Percentiles rank a stretch among this genome's conserved stretches.
These are phyloP conservation scores for Penicillium lividum DNA, from an alignment of 495 filamentous ascomycete species.

Conservation along the genomic window DNA sequence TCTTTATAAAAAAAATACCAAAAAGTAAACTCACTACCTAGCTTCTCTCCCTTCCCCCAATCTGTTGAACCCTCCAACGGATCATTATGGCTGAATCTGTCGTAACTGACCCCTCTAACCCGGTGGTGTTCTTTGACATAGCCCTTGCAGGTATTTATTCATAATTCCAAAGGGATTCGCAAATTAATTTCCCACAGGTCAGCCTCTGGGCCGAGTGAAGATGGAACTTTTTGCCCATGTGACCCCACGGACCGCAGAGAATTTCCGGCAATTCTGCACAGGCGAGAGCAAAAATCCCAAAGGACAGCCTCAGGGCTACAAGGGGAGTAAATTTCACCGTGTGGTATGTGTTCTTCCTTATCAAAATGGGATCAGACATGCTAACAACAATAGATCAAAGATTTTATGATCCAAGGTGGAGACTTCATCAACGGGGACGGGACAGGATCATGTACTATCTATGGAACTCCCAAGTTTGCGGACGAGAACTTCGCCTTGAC, in stretches of 20 bases:
- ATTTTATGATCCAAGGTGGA: conserved; percentile 97
- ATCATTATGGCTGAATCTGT: conserved; percentile 18
- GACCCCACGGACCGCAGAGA: conserved; percentile 88
- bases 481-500: conserved; percentile 87
- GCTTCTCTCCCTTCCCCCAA: not conserved
- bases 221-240: conserved; percentile 89
- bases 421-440: conserved; percentile 96
- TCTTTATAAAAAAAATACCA: not conserved
- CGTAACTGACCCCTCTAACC: conserved; percentile 41
- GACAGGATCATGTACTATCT: conserved; percentile 84
- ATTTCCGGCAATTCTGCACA: conserved; percentile 96
- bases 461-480: conserved; percentile 77
- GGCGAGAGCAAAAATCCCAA: conserved; percentile 82
- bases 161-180: not conserved
- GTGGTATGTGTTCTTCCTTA: conserved; percentile 61
- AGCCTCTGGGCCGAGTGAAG: conserved; percentile 87
- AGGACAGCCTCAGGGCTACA: conserved; percentile 89
- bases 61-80: not conserved
- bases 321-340: conserved; percentile 90
- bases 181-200: conserved; percentile 55
- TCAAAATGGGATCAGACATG: not conserved
- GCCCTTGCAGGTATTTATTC: conserved; percentile 71
- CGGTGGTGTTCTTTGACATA: conserved; percentile 90
- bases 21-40: not conserved
- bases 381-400: conserved; percentile 67